Evolutionary conservation across 257 asterid species (phyloP).

Genomic region (Solanum pimpinellifolium): DNA sequence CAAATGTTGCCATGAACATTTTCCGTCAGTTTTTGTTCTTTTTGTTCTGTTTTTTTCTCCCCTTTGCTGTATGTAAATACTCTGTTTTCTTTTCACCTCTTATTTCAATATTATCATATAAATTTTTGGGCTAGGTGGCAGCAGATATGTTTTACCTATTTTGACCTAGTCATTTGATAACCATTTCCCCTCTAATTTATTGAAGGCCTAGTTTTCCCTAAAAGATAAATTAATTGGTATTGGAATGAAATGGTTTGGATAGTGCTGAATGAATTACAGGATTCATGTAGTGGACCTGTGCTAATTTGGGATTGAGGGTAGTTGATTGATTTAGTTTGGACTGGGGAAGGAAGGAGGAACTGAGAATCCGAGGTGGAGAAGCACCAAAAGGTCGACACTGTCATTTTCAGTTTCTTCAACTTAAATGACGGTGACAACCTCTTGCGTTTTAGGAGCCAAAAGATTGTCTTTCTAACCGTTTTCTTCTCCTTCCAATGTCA

Average conservation of each 20-base stretch:
- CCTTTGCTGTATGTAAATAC: not conserved
- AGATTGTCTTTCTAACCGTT: not conserved
- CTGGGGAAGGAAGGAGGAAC: not conserved
- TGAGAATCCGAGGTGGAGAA: not conserved
- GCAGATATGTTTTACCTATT: not conserved
- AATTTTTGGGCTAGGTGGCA: not conserved
- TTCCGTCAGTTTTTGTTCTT: not conserved
- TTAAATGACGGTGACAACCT: not conserved
- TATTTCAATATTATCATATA: not conserved
- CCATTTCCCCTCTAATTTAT: not conserved
- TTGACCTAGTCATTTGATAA: not conserved
- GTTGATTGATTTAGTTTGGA: not conserved
- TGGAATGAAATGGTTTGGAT: not conserved
- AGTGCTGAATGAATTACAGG: not conserved
- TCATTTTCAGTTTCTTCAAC: not conserved
- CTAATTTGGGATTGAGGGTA: not conserved
- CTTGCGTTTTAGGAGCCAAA: not conserved
- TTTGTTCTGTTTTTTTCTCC: not conserved
- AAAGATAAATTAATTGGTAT: not conserved
- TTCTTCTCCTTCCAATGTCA: not conserved
- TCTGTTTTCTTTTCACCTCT: not conserved
- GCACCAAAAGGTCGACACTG: not conserved
- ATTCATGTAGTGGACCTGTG: not conserved
- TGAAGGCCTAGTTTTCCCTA: not conserved
- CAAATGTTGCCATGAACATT: not conserved